Base-by-base conservation (phyloP, 208 protist species). In the Wallacemonas collosoma region DNA sequence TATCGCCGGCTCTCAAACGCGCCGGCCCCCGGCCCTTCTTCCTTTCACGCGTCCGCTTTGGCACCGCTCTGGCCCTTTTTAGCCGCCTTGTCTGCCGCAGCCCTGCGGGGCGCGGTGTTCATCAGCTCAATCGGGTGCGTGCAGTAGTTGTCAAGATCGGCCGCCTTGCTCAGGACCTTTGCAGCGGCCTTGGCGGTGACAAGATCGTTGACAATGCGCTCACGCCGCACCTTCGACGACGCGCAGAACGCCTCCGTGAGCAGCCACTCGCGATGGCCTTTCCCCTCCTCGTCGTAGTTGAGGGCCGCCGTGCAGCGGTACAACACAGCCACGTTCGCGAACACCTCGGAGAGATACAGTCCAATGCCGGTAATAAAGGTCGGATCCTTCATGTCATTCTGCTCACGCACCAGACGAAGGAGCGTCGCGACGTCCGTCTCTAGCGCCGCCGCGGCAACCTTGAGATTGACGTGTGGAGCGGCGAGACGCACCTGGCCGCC, bases 81-180 rank as follows among this genome's bases (percentile, higher is more conserved):
- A 66, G 68, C 41, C 41, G 12, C 40, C 5, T 44, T 67, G 48
- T 26, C 26, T 26, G 26, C 26, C 26, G 51, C 1, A 39, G 41
- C 6, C 65, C 77, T 77, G 43, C 71, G 76, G 75, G 58, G 72
- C 26, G 73, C 62, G 12, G 78, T 73, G 65, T 92, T 94, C 89
- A 92, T 90, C 14, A 94, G 70, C 77, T 91, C 89, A 11, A 91
- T 74, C 3, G 89, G 89, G 73, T 94, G 89, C 9, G 73, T 89
- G 5, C 82, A 83, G 77, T 88, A 88, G 78, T 67, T 79, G 64
- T 84, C 79, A 8, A 87, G 53, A 45, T 82, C 72, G 1, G 68
- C 70, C n/a, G 72, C 63, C 39, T 68, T 79, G 41, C 61, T 39
- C 5, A 90, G 39, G 17, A 81, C 81, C 53, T 53, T 70, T 4